These are phyloP conservation scores for Pichia occidentalis DNA, from an alignment of 805 yeast species.

Conservation along the genomic window DNA sequence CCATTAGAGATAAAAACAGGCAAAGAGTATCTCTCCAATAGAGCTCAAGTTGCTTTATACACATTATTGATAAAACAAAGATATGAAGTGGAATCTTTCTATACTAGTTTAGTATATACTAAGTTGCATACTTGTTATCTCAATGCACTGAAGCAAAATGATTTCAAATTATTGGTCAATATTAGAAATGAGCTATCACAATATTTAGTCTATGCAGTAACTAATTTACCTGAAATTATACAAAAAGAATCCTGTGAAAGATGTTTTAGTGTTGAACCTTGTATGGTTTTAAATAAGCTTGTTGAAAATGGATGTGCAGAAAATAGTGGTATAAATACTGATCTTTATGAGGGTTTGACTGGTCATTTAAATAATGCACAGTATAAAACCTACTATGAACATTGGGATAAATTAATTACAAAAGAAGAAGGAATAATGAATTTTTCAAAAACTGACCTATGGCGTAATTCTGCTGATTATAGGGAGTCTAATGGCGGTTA, in stretches of 20 bases:
- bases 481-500: slow-evolving; percentile 59
- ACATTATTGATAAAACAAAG: slow-evolving; percentile 73
- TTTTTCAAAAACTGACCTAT: slow-evolving; percentile 53
- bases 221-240: slow-evolving; percentile 48
- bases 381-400: slow-evolving; percentile 51
- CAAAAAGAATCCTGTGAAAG: slow-evolving; percentile 51
- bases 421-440: slow-evolving; percentile 62
- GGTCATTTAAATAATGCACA: slow-evolving; percentile 37
- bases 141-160: slow-evolving; percentile 42
- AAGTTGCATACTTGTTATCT: slow-evolving; percentile 41
- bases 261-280: slow-evolving; percentile 49
- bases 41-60: slow-evolving; percentile 82
- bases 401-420: slow-evolving; percentile 70
- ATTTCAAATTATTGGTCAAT: slow-evolving; percentile 62
- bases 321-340: slow-evolving; percentile 45
- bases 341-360: slow-evolving; percentile 43
- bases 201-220: slow-evolving; percentile 43
- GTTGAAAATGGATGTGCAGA: slow-evolving; percentile 52
- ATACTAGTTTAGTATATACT: slow-evolving; percentile 70
- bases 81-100: slow-evolving; percentile 60
- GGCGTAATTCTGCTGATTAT: slow-evolving; percentile 52
- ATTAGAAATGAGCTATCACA: slow-evolving; percentile 65
- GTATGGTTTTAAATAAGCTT: slow-evolving; percentile 61
- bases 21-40: slow-evolving; percentile 55
- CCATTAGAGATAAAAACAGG: slow-evolving; percentile 95